phyloP scores from a whole-genome alignment of 164 flowering plant species.

The Vitis riparia region DNA sequence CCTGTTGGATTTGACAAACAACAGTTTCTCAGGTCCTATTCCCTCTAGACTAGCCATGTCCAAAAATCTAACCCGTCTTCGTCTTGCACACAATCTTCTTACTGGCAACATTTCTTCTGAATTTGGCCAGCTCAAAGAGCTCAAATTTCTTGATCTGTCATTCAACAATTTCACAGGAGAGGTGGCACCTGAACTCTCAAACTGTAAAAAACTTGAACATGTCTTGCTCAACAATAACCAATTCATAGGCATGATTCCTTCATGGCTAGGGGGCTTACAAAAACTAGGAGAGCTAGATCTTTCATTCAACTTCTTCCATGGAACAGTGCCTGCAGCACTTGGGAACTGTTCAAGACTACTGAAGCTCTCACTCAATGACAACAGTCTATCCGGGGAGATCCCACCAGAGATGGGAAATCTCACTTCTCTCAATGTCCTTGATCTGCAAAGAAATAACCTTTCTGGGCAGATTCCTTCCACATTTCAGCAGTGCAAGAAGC shows the following conservation, averaged over 20 bases:
- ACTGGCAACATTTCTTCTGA: slow-evolving; percentile 57
- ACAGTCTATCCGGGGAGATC: slow-evolving; percentile 66
- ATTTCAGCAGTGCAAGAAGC: slow-evolving; percentile 68
- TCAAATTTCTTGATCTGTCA: slow-evolving; percentile 77
- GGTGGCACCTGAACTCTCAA: slow-evolving; percentile 41
- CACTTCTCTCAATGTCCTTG: slow-evolving; percentile 65
- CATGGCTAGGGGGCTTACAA: slow-evolving; percentile 65
- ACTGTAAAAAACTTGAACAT: slow-evolving; percentile 53
- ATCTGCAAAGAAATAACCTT: slow-evolving; percentile 65
- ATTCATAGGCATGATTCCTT: slow-evolving; percentile 54
- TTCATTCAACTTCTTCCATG: slow-evolving; percentile 66
- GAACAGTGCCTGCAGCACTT: slow-evolving; percentile 60
- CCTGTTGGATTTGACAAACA: slow-evolving; percentile 72
- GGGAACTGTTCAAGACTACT: slow-evolving; percentile 68
- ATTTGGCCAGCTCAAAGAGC: slow-evolving; percentile 55
- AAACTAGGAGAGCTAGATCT: slow-evolving; percentile 81
- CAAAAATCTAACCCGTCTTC: slow-evolving; percentile 57
- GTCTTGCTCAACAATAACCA: slow-evolving; percentile 58
- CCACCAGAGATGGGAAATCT: slow-evolving; percentile 80
- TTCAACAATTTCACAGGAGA: slow-evolving; percentile 62
- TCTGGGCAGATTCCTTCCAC: slow-evolving; percentile 75
- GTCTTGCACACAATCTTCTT: slow-evolving; percentile 71
- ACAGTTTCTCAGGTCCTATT: slow-evolving; percentile 77
- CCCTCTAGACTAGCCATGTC: slow-evolving; percentile 59
- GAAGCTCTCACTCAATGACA: slow-evolving; percentile 67